These are phyloP conservation scores for Lasiodiplodia gonubiensis DNA, from an alignment of 2,329 filamentous ascomycete genomes.

Conservation along the genomic window DNA sequence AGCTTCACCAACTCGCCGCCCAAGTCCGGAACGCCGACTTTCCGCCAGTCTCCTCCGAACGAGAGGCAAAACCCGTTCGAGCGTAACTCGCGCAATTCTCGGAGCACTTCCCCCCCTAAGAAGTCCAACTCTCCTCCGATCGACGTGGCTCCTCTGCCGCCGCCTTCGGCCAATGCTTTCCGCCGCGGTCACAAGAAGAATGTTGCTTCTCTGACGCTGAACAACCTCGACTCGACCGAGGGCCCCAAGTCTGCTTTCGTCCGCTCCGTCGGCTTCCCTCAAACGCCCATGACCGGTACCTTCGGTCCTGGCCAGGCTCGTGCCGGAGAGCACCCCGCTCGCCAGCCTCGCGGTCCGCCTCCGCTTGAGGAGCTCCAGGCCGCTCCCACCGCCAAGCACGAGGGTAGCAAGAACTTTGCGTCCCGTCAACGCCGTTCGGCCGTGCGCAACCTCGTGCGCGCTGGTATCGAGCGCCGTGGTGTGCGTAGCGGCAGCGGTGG, in stretches of 20 bases:
- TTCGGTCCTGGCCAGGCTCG: constrained; percentile 93
- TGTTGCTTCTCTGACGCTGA: constrained; percentile 69
- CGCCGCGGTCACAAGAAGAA: constrained; percentile 92
- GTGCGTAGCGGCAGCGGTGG: constrained; percentile 70
- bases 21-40: constrained; percentile 58
- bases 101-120: constrained; percentile 70
- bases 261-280: constrained; percentile 68
- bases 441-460: constrained; percentile 87
- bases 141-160: constrained; percentile 75
- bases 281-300: constrained; percentile 79
- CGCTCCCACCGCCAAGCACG: constrained; percentile 89
- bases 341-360: constrained; percentile 91
- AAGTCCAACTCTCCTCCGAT: constrained; percentile 72
- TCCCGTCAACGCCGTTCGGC: constrained; percentile 90
- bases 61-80: constrained; percentile 56
- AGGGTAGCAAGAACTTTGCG: constrained; percentile 97
- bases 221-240: constrained; percentile 60
- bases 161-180: constrained; percentile 88
- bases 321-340: constrained; percentile 90
- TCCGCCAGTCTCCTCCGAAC: constrained; percentile 80
- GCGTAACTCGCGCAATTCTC: constrained; percentile 41
- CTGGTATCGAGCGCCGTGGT: constrained; percentile 81
- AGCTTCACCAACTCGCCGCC: constrained; percentile 45
- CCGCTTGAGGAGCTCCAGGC: constrained; percentile 87
- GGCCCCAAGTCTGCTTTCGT: constrained; percentile 74